phyloP scores from a whole-genome alignment of 495 filamentous ascomycete genomes.

The Monascus purpureus region DNA sequence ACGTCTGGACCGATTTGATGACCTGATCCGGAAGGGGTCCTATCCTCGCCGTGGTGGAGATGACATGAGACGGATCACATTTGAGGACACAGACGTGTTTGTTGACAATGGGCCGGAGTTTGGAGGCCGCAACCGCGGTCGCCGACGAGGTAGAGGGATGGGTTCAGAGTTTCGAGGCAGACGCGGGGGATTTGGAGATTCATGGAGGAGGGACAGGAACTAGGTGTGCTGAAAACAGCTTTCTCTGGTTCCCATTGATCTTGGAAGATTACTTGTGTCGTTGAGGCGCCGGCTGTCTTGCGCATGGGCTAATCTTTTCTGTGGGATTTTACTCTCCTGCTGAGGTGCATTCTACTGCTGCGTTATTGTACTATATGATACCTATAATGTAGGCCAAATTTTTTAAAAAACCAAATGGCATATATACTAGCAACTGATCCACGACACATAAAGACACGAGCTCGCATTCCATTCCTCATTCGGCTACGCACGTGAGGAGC shows the following conservation, averaged over 20 bases:
- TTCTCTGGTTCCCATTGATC: background rate
- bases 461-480: too few relatives aligned
- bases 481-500: too few relatives aligned
- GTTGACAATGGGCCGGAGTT: conserved; percentile 66
- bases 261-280: too few relatives aligned
- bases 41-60: conserved; percentile 36
- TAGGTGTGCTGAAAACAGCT: conserved; percentile 1
- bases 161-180: conserved; percentile 14
- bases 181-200: conserved; percentile 17
- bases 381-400: too few relatives aligned
- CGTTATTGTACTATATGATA: too few relatives aligned
- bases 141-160: conserved; percentile 23
- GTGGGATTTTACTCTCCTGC: too few relatives aligned
- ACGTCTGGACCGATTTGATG: conserved; percentile 53
- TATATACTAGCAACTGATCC: too few relatives aligned
- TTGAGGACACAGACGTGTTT: conserved; percentile 55
- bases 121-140: conserved; percentile 15
- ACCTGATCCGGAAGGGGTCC: conserved; percentile 32
- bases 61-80: conserved; percentile 61
- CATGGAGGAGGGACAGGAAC: conserved; percentile 15
- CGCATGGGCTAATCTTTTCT: too few relatives aligned
- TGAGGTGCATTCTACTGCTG: too few relatives aligned
- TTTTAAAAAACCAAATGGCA: too few relatives aligned
- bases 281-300: too few relatives aligned
- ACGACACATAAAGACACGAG: too few relatives aligned